Evolutionary conservation across 768 basidiomycete species (phyloP).

Genomic region (Leccinellum rugosiceps): DNA sequence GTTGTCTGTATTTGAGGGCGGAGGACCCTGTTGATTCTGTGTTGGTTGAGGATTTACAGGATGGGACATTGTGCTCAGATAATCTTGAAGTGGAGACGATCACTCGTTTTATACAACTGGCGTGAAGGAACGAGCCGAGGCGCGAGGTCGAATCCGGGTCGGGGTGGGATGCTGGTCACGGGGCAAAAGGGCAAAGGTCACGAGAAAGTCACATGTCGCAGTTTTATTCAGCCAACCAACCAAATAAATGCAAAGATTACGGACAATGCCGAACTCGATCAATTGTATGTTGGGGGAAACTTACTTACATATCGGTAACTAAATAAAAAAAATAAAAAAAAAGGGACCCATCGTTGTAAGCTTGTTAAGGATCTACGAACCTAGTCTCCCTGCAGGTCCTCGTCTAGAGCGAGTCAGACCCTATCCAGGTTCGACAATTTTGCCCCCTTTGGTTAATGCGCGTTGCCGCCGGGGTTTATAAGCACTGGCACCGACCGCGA

Average conservation of each 20-base stretch:
- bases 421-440: neutral
- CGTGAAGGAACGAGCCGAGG: neutral
- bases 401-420: neutral
- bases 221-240: constrained; percentile 30
- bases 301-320: too few relatives aligned
- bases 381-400: too few relatives aligned
- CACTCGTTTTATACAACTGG: neutral
- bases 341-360: too few relatives aligned
- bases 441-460: neutral
- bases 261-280: neutral
- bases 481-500: neutral
- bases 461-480: constrained; percentile 1
- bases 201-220: constrained; percentile 40
- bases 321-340: too few relatives aligned
- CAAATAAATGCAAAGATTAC: constrained; percentile 32
- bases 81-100: too few relatives aligned
- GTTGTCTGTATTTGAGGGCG: constrained; percentile 10
- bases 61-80: constrained; percentile 12
- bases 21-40: constrained; percentile 8
- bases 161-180: constrained; percentile 38
- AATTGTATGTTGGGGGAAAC: too few relatives aligned
- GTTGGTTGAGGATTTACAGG: constrained; percentile 12
- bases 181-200: constrained; percentile 39
- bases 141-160: constrained; percentile 8
- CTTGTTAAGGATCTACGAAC: too few relatives aligned